A percentile compares a stretch with the other conserved stretches of the same genome.
phyloP scores from a whole-genome alignment of 192 early-diverging fungal species.

The Coemansia pectinata region DNA sequence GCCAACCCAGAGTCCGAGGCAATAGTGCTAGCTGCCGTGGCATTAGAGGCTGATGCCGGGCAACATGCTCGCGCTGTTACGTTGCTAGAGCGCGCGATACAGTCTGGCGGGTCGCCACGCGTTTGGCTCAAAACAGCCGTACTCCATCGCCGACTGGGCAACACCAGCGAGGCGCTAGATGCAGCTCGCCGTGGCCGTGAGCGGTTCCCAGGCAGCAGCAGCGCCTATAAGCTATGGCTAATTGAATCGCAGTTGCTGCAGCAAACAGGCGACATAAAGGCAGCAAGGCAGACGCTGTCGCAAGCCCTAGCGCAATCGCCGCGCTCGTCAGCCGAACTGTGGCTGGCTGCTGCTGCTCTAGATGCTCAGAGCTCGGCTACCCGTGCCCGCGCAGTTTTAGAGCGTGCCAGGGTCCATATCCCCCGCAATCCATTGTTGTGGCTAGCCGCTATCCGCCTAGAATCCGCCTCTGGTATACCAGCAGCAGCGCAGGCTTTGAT shows the following conservation, averaged over 20 bases:
- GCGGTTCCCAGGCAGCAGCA: slow-evolving; percentile 64
- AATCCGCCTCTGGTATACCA: slow-evolving; percentile 63
- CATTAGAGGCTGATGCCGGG: slow-evolving; percentile 88
- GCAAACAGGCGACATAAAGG: slow-evolving; percentile 64
- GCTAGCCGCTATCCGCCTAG: slow-evolving; percentile 68
- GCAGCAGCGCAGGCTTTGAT: slow-evolving; percentile 73
- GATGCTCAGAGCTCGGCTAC: slow-evolving; percentile 60
- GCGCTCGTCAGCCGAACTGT: slow-evolving; percentile 67
- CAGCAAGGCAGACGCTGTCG: slow-evolving; percentile 72
- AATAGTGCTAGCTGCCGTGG: slow-evolving; percentile 95
- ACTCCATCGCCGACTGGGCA: slow-evolving; percentile 76
- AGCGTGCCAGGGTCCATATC: slow-evolving; percentile 81
- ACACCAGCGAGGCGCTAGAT: slow-evolving; percentile 64
- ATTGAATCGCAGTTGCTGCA: slow-evolving; percentile 83
- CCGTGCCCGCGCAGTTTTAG: slow-evolving; percentile 80
- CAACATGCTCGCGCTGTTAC: slow-evolving; percentile 75
- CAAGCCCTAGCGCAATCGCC: slow-evolving; percentile 77
- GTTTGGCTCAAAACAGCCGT: slow-evolving; percentile 97
- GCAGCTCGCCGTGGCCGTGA: slow-evolving; percentile 66
- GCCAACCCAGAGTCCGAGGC: slow-evolving; percentile 91
- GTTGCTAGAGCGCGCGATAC: slow-evolving; percentile 73
- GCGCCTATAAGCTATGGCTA: slow-evolving; percentile 95
- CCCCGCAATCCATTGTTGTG: slow-evolving; percentile 82
- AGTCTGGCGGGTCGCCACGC: slow-evolving; percentile 42
- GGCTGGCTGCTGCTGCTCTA: slow-evolving; percentile 77